Conservation (phyloP, 176 grass and related monocot genomes). For the Cenchrus purpureus region DNA sequence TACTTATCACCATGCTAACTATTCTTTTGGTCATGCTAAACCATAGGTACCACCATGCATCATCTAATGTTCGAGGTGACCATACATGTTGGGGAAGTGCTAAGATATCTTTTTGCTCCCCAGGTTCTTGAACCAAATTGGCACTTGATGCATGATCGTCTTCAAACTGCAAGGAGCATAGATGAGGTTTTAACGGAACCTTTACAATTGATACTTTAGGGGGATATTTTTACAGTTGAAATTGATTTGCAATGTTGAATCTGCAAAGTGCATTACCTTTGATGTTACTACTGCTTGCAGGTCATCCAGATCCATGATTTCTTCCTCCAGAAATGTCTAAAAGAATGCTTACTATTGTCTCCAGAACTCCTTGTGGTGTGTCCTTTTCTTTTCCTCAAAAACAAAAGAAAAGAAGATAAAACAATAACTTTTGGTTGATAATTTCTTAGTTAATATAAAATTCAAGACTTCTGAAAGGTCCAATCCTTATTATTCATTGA, state of each 20-base stretch:
- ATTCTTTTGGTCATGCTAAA: conserved; percentile 39
- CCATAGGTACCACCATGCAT: conserved; percentile 15
- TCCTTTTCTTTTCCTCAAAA: conserved; percentile 20
- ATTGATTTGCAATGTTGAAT: background rate
- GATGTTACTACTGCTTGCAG: conserved; percentile 59
- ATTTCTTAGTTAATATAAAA: background rate
- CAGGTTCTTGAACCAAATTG: conserved; percentile 99
- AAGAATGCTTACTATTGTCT: conserved; percentile 96
- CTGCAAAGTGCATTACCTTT: conserved; percentile 20
- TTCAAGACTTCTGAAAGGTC: conserved; percentile 1
- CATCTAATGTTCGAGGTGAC: background rate
- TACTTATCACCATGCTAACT: conserved; percentile 27
- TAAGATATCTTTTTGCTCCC: conserved; percentile 23
- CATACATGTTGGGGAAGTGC: background rate
- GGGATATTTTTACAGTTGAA: background rate
- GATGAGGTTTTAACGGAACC: conserved; percentile 74
- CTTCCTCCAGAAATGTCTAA: conserved; percentile 97
- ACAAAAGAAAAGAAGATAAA: conserved; percentile 8
- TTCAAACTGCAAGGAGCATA: conserved; percentile 92
- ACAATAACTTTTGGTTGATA: background rate
- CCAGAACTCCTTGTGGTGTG: conserved; percentile 83
- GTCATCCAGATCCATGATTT: conserved; percentile 96
- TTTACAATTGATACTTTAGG: background rate
- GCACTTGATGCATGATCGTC: conserved; percentile 84
- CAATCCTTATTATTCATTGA: conserved; percentile 19